Evolutionary conservation across 2,329 filamentous ascomycete genomes (phyloP), one percentile per base, ranked within the genome.

Genomic region (Berkeleyomyces basicola): DNA sequence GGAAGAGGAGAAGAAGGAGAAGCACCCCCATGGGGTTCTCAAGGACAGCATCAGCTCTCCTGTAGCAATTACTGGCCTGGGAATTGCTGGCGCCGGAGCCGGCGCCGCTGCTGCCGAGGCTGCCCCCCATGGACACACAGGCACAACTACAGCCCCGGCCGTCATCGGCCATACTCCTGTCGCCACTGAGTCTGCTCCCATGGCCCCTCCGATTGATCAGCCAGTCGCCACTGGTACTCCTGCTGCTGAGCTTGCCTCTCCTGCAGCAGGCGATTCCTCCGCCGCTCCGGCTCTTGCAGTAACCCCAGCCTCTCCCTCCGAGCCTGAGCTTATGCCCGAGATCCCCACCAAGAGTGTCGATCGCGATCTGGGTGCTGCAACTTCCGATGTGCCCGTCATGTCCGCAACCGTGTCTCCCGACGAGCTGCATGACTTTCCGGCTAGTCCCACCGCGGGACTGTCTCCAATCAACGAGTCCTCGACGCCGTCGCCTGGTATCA

Each of bases 1-100:
- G 65, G 77, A 77, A 16, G 78, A 81, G 62, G 79, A 83, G 66
- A 84, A 81, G 70, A 31, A 60, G n/a, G 42, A 61, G 53, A 11
- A 65, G n/a, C 47, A 36, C n/a, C 70, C 71, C 23, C 67, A 71
- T 49, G 71, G 11, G 33, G 36, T n/a, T 10, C 33, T 55, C 7
- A 55, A 55, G 14, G 51, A 55, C 33, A 55, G 51, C 33, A 55
- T 55, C 51, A 55, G 51, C 39, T 31, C 51, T 11, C 51, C 51
- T 5, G 51, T 55, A 14, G 11, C 51, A 37, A 55, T 55, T 55
- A 7, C 51, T 7, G 51, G 51, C 36, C 51, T 55, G 7, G 51
- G 36, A 37, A 39, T 55, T 4, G 33, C 51, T 55, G 33, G 33
- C 11, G 16, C 36, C 33, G 51, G 16, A 14, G 11, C 33, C 5